phyloP scores from a whole-genome alignment of 345 rosid species.

The Salix koriyanagi region DNA sequence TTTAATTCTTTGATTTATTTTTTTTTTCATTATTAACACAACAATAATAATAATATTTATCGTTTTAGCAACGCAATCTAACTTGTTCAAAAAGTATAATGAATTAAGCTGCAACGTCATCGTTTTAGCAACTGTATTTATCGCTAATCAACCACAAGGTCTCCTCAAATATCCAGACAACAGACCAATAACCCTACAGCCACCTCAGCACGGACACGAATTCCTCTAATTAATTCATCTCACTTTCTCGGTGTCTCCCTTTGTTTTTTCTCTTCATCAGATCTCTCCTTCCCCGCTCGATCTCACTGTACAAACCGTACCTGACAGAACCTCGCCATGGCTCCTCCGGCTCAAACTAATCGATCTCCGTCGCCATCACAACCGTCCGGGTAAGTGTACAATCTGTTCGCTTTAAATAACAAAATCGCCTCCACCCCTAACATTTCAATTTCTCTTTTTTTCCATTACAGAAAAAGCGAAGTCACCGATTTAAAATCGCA shows the following conservation, averaged over 20 bases:
- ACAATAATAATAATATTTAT: no score
- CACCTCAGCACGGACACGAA: slow-evolving; percentile 4
- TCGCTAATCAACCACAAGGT: neutral
- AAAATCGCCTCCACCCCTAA: neutral
- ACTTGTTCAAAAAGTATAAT: no score
- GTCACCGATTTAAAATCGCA: slow-evolving; percentile 87
- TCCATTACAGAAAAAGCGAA: slow-evolving; percentile 71
- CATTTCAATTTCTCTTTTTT: neutral
- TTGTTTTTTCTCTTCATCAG: slow-evolving; percentile 4
- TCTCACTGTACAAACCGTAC: slow-evolving; percentile 15
- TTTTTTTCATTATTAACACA: no score
- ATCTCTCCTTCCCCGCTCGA: slow-evolving; percentile 26
- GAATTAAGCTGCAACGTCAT: neutral
- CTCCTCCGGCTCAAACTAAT: slow-evolving; percentile 79
- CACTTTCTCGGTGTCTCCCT: neutral
- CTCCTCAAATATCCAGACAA: neutral
- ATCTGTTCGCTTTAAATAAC: neutral
- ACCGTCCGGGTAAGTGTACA: slow-evolving; percentile 77
- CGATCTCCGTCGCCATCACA: slow-evolving; percentile 89
- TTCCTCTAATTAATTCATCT: neutral
- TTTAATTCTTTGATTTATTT: no score
- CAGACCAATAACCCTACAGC: slow-evolving; percentile 4
- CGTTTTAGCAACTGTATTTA: neutral
- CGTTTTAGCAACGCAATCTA: no score
- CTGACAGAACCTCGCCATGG: slow-evolving; percentile 40